phyloP scores from a whole-genome alignment of 2,329 filamentous ascomycete genomes.

The Colletotrichum musae region DNA sequence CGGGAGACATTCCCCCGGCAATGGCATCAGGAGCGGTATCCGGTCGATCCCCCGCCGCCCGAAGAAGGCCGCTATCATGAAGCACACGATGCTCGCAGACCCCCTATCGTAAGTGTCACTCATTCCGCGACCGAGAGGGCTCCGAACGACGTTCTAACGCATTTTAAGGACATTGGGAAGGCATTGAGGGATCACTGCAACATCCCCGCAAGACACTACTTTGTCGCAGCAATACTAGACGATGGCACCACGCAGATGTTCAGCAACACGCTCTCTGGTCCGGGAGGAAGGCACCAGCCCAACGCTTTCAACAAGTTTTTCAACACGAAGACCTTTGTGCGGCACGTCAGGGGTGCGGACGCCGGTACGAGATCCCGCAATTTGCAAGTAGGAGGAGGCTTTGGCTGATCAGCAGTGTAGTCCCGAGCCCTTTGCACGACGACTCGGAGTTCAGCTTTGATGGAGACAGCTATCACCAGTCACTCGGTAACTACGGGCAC shows the following conservation, averaged over 20 bases:
- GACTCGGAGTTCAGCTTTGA: constrained; percentile 45
- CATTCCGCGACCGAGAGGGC: too few relatives aligned
- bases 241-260: constrained; percentile 57
- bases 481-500: constrained; percentile 43
- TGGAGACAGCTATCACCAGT: constrained; percentile 41
- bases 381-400: not conserved
- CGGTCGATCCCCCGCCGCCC: constrained; percentile 41
- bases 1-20: constrained; percentile 57
- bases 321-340: constrained; percentile 57
- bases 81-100: constrained; percentile 38
- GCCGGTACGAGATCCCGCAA: constrained; percentile 51
- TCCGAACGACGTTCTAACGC: not conserved
- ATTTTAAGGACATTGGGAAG: constrained; percentile 62
- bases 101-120: constrained; percentile 36
- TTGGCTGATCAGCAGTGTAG: constrained; percentile 43
- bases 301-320: constrained; percentile 62
- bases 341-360: constrained; percentile 54
- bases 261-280: constrained; percentile 59
- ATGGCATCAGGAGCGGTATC: constrained; percentile 48
- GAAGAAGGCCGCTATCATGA: constrained; percentile 40
- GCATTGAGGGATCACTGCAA: constrained; percentile 67
- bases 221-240: constrained; percentile 65
- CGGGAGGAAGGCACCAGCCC: constrained; percentile 54
- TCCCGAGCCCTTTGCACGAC: constrained; percentile 51
- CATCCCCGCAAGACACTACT: constrained; percentile 66